phyloP scores from a whole-genome alignment of 208 protist genomes.

The Angomonas desouzai region DNA sequence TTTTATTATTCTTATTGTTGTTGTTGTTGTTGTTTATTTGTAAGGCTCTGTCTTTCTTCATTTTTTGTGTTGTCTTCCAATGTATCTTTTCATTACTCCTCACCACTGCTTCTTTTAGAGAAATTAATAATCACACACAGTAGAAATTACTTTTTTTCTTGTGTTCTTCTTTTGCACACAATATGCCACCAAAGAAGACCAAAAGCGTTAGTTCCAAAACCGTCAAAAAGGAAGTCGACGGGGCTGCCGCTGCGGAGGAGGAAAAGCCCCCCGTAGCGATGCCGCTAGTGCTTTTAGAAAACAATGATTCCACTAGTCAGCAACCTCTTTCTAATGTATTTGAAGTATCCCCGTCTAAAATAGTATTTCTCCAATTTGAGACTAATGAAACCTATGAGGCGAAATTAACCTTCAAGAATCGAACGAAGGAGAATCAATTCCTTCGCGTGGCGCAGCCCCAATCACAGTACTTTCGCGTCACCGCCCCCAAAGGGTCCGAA shows the following conservation, averaged over 20 bases:
- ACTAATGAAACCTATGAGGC: conserved; percentile 61
- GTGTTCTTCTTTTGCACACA: conserved; percentile 3
- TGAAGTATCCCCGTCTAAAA: conserved; percentile 67
- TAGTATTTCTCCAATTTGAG: conserved; percentile 76
- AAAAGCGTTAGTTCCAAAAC: background rate
- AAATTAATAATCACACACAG: background rate
- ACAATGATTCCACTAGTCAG: background rate
- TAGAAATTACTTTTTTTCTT: background rate
- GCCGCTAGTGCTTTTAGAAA: background rate
- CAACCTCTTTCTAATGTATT: conserved; percentile 47
- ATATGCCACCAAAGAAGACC: conserved; percentile 3
- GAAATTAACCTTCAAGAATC: conserved; percentile 86
- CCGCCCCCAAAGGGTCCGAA: conserved; percentile 38
- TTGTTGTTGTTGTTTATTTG: background rate
- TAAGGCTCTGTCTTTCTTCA: background rate
- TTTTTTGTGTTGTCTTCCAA: too few species aligned
- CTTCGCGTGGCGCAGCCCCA: conserved; percentile 78
- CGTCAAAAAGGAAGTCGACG: background rate
- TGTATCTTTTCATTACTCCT: too few species aligned
- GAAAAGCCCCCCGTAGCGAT: background rate
- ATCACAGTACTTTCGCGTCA: conserved; percentile 69
- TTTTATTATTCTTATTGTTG: background rate
- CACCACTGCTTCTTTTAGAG: too few species aligned
- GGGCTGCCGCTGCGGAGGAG: background rate
- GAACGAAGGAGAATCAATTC: conserved; percentile 62